Evolutionary conservation across 352 stramenopile species (phyloP), one percentile per base, ranked within the genome.

Genomic region (Globisporangium irregulare): DNA sequence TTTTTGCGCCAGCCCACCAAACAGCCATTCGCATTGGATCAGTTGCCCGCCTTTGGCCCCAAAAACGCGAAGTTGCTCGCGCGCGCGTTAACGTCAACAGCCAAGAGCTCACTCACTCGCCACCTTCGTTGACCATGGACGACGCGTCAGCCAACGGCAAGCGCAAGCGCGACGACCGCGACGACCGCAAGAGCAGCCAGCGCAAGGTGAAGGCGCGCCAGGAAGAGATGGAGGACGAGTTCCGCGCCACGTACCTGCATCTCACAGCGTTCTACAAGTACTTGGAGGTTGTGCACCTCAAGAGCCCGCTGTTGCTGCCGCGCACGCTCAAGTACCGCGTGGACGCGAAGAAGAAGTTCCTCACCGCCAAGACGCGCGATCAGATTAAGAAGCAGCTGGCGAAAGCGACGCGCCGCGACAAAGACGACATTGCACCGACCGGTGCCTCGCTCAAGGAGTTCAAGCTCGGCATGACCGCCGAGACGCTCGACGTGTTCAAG

Each of bases 191-290:
- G 29, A 64, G 59, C 54, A 75, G 71, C 53, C 74, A 81, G 62
- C 80, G 80, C 18, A 77, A 76, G 25, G 68, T 82, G n/a, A 80
- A 80, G 38, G 70, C 79, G 55, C 82, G 82, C 9, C 81, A 92
- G 72, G 81, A 93, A 61, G 81, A 88, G 64, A 88, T 93, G 76
- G 84, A 92, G 69, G 73, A 84, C 41, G 87, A 95, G 75, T 95
- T 95, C 63, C 77, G 80, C n/a, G 81, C 80, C 32, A 85, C 84
- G 65, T 95, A 92, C 73, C 81, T 90, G 59, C 80, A 73, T 2
- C 73, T 90, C 64, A 95, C 86, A 64, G 74, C 84, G 58, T 77
- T 95, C 34, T 95, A 95, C 74, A 95, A 95, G 73, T 73, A 88
- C 66, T 73, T 95, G 38, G 87, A 95, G 67, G 67, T 92, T 24